phyloP scores from a whole-genome alignment of 148 eudicot species.

The Cornus suecica region DNA sequence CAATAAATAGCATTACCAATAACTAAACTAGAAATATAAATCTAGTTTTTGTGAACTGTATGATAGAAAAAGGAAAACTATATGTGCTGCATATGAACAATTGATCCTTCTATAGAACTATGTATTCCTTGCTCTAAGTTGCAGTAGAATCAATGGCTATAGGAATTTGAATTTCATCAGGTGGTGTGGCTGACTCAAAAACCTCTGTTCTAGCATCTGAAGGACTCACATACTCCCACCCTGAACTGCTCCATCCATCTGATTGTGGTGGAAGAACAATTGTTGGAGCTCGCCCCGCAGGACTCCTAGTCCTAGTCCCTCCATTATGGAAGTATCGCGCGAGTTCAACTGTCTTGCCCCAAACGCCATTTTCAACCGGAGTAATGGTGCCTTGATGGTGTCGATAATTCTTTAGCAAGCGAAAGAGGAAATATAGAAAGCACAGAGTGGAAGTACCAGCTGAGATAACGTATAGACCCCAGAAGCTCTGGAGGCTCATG shows the following conservation, averaged over 20 bases:
- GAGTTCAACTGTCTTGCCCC: background rate
- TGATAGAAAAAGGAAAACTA: background rate
- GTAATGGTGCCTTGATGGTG: background rate
- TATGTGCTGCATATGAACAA: background rate
- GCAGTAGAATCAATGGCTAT: background rate
- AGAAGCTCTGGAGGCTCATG: conserved; percentile 27
- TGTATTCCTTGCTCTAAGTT: background rate
- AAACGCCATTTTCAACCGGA: background rate
- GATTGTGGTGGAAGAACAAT: background rate
- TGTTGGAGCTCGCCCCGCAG: background rate
- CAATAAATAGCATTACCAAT: too few species aligned
- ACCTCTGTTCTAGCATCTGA: conserved; percentile 14
- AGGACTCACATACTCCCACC: conserved; percentile 20
- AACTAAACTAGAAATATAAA: too few species aligned
- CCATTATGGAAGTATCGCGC: background rate
- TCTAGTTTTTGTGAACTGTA: background rate
- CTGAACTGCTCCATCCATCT: background rate
- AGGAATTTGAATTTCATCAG: conserved; percentile 10
- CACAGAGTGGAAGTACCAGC: conserved; percentile 27
- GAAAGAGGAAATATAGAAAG: conserved; percentile 16
- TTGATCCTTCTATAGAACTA: background rate
- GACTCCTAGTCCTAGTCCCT: background rate
- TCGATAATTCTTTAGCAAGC: background rate
- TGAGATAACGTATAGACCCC: conserved; percentile 31
- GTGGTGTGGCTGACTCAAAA: background rate